Conservation (phyloP, 2,329 filamentous ascomycete species). For the Didymellaceae sp. region DNA sequence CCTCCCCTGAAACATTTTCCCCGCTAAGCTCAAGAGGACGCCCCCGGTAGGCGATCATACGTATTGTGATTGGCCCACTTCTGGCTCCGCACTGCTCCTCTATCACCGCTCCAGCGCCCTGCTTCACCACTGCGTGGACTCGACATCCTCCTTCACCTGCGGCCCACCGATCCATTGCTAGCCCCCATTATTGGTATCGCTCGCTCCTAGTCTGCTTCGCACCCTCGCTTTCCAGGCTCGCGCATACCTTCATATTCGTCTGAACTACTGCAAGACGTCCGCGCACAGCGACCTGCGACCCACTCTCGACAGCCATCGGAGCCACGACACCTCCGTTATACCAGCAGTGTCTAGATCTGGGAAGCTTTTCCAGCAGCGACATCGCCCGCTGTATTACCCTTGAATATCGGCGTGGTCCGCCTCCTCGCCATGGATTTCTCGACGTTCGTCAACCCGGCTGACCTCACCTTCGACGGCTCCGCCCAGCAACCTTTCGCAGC, state of each 20-base stretch:
- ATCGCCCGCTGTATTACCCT: not conserved
- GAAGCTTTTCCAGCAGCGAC: not conserved
- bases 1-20: conserved; percentile 17
- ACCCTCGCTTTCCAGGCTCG: conserved; percentile 7
- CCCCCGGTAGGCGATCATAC: conserved; percentile 18
- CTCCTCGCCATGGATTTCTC: conserved; percentile 27
- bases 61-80: conserved; percentile 16
- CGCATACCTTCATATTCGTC: conserved; percentile 4
- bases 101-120: conserved; percentile 14
- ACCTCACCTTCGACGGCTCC: conserved; percentile 17
- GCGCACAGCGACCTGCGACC: conserved; percentile 10
- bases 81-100: conserved; percentile 15
- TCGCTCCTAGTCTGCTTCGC: not conserved
- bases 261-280: conserved; percentile 16
- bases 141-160: conserved; percentile 12
- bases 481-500: conserved; percentile 16
- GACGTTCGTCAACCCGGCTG: conserved; percentile 19
- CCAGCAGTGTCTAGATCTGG: not conserved
- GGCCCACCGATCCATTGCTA: conserved; percentile 6
- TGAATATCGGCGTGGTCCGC: conserved; percentile 4
- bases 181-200: conserved; percentile 10
- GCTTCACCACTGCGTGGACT: conserved; percentile 6
- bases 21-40: conserved; percentile 10
- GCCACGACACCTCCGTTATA: not conserved
- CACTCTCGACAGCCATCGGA: conserved; percentile 7